Evolutionary conservation across 1,284 basidiomycete genomes (phyloP).

Genomic region (Cryptococcus sp.): DNA sequence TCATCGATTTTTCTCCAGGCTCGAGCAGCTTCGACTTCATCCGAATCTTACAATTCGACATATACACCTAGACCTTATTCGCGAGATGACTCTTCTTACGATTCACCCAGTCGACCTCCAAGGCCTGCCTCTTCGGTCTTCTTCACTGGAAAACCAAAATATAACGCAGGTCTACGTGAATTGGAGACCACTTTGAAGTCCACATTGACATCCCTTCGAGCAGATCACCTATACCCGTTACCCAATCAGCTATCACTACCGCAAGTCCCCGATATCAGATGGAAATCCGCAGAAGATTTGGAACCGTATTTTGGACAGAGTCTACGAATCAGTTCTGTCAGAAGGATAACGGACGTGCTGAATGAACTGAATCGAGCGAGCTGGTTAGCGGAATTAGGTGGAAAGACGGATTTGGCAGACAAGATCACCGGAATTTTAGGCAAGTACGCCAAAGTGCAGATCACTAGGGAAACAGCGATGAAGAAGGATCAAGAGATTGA

Average conservation of each 20-base stretch:
- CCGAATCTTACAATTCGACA: neutral
- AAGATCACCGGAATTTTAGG: slow-evolving; percentile 7
- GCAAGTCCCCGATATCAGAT: slow-evolving; percentile 52
- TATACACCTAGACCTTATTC: slow-evolving; percentile 1
- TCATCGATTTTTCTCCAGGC: neutral
- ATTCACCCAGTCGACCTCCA: slow-evolving; percentile 10
- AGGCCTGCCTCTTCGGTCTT: slow-evolving; percentile 61
- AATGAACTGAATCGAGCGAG: slow-evolving; percentile 66
- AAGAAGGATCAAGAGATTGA: slow-evolving; percentile 55
- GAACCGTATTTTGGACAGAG: slow-evolving; percentile 58
- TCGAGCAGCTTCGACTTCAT: neutral
- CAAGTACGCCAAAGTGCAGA: neutral
- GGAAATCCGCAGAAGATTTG: neutral
- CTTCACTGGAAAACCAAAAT: slow-evolving; percentile 71
- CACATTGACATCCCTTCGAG: slow-evolving; percentile 59
- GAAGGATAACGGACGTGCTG: slow-evolving; percentile 60
- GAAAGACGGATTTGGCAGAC: slow-evolving; percentile 56
- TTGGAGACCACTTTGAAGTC: slow-evolving; percentile 65
- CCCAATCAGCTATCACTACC: slow-evolving; percentile 63
- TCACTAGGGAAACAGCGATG: slow-evolving; percentile 24
- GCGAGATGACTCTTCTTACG: neutral
- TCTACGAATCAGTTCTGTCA: slow-evolving; percentile 62
- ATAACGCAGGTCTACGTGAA: slow-evolving; percentile 64
- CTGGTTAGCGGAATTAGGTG: slow-evolving; percentile 62
- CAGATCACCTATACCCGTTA: slow-evolving; percentile 68